These are phyloP conservation scores for Selaginella moellendorffii DNA, from an alignment of 75 land plant genomes.

Conservation along the genomic window DNA sequence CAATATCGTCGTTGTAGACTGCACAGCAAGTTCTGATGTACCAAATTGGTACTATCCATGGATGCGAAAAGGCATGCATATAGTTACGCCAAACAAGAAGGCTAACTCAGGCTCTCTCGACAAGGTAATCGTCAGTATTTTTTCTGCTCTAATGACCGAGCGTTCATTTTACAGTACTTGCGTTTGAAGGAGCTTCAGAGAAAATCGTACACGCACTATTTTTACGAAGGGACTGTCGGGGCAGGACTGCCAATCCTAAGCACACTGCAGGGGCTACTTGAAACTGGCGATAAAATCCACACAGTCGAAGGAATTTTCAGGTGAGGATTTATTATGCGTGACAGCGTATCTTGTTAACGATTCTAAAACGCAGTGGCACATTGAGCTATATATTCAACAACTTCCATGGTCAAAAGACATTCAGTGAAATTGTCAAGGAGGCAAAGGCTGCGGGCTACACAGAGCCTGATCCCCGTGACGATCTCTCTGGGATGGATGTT, in stretches of 20 bases:
- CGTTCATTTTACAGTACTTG: slow-evolving; percentile 38
- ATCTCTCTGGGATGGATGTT: slow-evolving; percentile 95
- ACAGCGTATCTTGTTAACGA: too few relatives aligned
- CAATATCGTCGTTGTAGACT: slow-evolving; percentile 80
- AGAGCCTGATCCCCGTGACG: slow-evolving; percentile 97
- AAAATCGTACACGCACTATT: slow-evolving; percentile 78
- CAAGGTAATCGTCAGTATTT: slow-evolving; percentile 28
- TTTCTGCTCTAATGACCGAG: not conserved
- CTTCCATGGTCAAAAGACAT: slow-evolving; percentile 37
- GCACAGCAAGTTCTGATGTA: slow-evolving; percentile 67
- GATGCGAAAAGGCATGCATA: slow-evolving; percentile 78
- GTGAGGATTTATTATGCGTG: slow-evolving; percentile 17
- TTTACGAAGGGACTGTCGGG: slow-evolving; percentile 96
- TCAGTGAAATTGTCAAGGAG: slow-evolving; percentile 78
- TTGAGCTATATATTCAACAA: slow-evolving; percentile 93
- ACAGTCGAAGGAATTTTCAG: slow-evolving; percentile 95
- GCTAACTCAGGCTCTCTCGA: slow-evolving; percentile 96
- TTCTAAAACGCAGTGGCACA: slow-evolving; percentile 97
- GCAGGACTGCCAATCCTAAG: slow-evolving; percentile 97
- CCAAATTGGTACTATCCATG: slow-evolving; percentile 68
- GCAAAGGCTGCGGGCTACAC: slow-evolving; percentile 85
- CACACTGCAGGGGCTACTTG: slow-evolving; percentile 73
- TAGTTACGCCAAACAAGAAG: slow-evolving; percentile 86
- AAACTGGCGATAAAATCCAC: slow-evolving; percentile 88
- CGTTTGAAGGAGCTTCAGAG: slow-evolving; percentile 64